phyloP scores from a whole-genome alignment of 2,329 filamentous ascomycete species.

The Aspergillus uvarum region DNA sequence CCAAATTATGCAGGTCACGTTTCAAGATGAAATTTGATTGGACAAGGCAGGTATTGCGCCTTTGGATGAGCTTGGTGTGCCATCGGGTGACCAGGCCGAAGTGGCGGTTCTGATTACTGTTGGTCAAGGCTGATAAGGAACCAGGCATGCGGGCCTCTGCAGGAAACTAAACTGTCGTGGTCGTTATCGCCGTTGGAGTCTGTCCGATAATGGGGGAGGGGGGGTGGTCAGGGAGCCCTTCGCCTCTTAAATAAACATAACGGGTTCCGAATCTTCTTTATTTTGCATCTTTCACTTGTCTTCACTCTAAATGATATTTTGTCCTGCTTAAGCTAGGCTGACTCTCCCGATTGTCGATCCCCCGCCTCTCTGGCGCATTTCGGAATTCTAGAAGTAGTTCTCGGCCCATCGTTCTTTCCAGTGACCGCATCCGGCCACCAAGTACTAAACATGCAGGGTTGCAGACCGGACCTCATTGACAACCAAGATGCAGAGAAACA shows the following conservation, averaged over 20 bases:
- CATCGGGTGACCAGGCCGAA: neutral
- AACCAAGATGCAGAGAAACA: slow-evolving; percentile 33
- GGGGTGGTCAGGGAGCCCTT: neutral
- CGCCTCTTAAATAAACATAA: neutral
- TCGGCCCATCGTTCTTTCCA: neutral
- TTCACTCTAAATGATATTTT: neutral
- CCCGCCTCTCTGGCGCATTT: neutral
- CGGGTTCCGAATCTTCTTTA: neutral
- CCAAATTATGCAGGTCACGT: neutral
- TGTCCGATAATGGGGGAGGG: neutral
- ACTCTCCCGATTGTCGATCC: neutral
- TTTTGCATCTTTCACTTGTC: neutral
- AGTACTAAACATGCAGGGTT: slow-evolving; percentile 9
- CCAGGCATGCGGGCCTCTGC: neutral
- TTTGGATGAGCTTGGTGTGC: neutral
- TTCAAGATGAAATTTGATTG: neutral
- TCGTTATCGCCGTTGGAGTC: neutral
- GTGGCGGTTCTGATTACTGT: neutral
- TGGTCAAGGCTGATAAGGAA: neutral
- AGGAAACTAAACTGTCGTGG: neutral
- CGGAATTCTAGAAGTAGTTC: neutral
- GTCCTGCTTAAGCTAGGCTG: neutral
- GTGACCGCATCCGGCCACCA: neutral
- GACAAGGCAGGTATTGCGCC: neutral
- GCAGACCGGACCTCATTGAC: neutral